These are phyloP conservation scores for Ambrosia trifida DNA, from an alignment of 129 eudicot genomes.

Conservation along the genomic window DNA sequence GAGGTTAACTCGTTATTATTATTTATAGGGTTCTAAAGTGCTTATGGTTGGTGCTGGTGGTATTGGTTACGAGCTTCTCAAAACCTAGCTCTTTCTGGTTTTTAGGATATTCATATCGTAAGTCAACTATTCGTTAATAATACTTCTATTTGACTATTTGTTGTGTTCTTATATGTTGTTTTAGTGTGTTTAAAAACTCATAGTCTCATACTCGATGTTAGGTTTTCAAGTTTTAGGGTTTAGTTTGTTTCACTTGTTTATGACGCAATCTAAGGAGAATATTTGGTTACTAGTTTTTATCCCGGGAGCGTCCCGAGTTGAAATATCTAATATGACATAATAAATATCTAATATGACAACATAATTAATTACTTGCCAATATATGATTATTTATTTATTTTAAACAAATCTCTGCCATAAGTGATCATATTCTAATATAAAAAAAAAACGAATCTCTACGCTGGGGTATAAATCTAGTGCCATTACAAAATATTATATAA, in stretches of 20 bases:
- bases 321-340: no score
- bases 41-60: constrained; percentile 99
- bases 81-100: constrained; percentile 95
- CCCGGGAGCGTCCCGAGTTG: no score
- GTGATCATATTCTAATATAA: no score
- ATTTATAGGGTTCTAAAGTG: constrained; percentile 68
- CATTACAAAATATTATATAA: no score
- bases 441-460: no score
- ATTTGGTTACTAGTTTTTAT: no score
- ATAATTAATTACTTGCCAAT: no score
- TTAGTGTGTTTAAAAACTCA: neutral
- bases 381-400: no score
- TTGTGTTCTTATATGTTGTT: neutral
- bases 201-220: constrained; percentile 17
- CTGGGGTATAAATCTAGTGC: no score
- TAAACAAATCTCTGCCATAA: no score
- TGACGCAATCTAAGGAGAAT: neutral
- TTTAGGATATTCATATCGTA: constrained; percentile 82
- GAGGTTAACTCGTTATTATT: no score
- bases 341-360: no score
- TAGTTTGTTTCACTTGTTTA: constrained; percentile 2
- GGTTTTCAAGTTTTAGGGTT: constrained; percentile 37
- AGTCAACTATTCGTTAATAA: constrained; percentile 32
- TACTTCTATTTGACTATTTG: neutral
- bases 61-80: constrained; percentile 94